Conservation (phyloP, 768 basidiomycete genomes). For the Trametes villosa region DNA sequence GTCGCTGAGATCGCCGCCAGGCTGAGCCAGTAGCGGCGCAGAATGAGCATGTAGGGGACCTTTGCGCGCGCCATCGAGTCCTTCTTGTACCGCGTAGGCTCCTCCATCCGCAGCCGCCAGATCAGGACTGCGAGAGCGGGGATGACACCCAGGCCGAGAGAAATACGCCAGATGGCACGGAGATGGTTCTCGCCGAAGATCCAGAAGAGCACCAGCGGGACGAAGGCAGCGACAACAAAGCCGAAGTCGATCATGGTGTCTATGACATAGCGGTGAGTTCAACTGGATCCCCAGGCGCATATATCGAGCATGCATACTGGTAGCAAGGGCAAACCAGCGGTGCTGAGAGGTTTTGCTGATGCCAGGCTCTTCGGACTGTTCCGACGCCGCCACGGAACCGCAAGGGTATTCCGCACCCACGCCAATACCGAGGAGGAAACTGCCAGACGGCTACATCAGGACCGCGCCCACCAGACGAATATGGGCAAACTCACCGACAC, state of each 20-base stretch:
- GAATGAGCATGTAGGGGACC: conserved; percentile 77
- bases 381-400: conserved; percentile 86
- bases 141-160: conserved; percentile 81
- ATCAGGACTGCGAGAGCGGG: conserved; percentile 82
- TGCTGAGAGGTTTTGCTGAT: conserved; percentile 83
- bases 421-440: conserved; percentile 88
- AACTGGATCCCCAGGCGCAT: not conserved
- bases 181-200: conserved; percentile 85
- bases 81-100: conserved; percentile 73
- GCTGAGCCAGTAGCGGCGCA: conserved; percentile 81
- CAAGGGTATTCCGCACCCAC: conserved; percentile 91
- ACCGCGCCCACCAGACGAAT: not conserved
- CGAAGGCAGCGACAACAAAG: conserved; percentile 79
- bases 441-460: conserved; percentile 30
- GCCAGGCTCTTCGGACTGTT: conserved; percentile 84
- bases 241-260: conserved; percentile 87
- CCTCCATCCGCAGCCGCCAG: conserved; percentile 86
- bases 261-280: conserved; percentile 33
- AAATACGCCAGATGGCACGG: conserved; percentile 84
- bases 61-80: conserved; percentile 77
- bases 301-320: conserved; percentile 57
- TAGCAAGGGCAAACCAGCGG: conserved; percentile 85
- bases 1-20: conserved; percentile 74
- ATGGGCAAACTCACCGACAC: conserved; percentile 58
- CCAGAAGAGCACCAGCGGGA: conserved; percentile 87